Base-by-base conservation (phyloP, 164 flowering plant genomes). In the Berberis vulgaris region DNA sequence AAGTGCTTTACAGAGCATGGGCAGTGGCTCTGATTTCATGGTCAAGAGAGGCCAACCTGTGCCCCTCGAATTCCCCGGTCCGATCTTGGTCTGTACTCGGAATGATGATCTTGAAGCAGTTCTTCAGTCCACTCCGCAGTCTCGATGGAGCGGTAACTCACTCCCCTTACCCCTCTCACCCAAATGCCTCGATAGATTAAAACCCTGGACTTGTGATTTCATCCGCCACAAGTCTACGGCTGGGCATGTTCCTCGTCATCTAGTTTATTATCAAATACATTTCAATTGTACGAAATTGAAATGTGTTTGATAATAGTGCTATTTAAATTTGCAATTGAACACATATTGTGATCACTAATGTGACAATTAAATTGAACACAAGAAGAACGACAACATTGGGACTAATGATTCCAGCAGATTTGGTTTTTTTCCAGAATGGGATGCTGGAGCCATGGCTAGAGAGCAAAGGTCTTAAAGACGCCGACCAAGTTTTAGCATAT, bases 391-490 rank as follows among this genome's bases (percentile, higher is more conserved):
- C 10, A 2, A n/a, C 5, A 26, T 41, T 59, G 65, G 62, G 57
- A 42, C 63, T 70, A 77, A 72, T 77, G 76, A 68, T 75, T 79
- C 78, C 69, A 80, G 86, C 96, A 91, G 99, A 95, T 80, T 85
- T 95, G 97, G 91, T 95, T 43, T 95, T 95, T 78, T 91, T 91
- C 87, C 99, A 95, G 96, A 95, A 95, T 77, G 99, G 99, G 59
- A 91, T 95, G 97, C 81, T 95, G 73, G 99, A 95, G 67, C 99
- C 97, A 0, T 91, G 99, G 99, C 74, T 91, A 61, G 67, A 89
- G 62, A 87, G 89, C 71, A 91, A 85, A 82, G 97, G 97, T 43
- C 72, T 95, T 12, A 59, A 62, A 2, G 82, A 89, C 72, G 93
- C 94, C 41, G 87, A 85, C 69, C 99, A 95, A 76, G 97, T 95